A percentile compares a stretch with the other conserved stretches of the same genome.
Conservation (phyloP, 1,284 basidiomycete genomes). For the Leccinum pachyderme region DNA sequence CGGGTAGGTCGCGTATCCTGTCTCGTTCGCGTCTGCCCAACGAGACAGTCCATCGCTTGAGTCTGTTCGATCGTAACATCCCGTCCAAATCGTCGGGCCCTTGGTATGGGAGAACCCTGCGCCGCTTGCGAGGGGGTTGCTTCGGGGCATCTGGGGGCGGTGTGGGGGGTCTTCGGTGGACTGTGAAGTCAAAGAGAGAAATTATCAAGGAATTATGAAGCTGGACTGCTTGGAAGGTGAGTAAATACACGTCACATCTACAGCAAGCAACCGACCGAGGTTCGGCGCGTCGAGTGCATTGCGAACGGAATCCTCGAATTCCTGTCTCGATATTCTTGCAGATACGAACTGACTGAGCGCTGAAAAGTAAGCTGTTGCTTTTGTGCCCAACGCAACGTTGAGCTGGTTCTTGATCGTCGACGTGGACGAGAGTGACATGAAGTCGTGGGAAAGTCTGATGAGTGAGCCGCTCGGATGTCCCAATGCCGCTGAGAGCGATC, state of each 20-base stretch:
- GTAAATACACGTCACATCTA: background rate
- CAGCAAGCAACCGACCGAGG: slow-evolving; percentile 44
- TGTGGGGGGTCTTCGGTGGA: slow-evolving; percentile 61
- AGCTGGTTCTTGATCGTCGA: slow-evolving; percentile 71
- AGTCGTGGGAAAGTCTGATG: slow-evolving; percentile 21
- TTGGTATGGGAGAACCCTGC: slow-evolving; percentile 67
- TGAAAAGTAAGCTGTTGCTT: slow-evolving; percentile 60
- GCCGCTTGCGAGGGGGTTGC: slow-evolving; percentile 68
- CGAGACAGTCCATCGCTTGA: slow-evolving; percentile 75
- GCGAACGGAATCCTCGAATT: slow-evolving; percentile 72
- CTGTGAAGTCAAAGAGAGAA: slow-evolving; percentile 75
- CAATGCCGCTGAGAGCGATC: background rate
- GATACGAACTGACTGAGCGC: slow-evolving; percentile 64
- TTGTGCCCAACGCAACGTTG: slow-evolving; percentile 55
- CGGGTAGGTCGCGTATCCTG: slow-evolving; percentile 54
- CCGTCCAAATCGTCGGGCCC: slow-evolving; percentile 55
- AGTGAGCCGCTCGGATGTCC: background rate
- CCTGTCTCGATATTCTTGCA: slow-evolving; percentile 64
- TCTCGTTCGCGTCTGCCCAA: slow-evolving; percentile 73
- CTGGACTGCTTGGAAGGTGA: slow-evolving; percentile 48
- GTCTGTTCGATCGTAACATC: slow-evolving; percentile 55
- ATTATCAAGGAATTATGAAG: slow-evolving; percentile 80
- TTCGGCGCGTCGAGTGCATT: slow-evolving; percentile 60
- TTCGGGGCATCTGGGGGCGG: slow-evolving; percentile 61
- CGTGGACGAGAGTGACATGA: slow-evolving; percentile 75